phyloP scores from a whole-genome alignment of 2,329 filamentous ascomycete genomes.

The Colletotrichum sp. region DNA sequence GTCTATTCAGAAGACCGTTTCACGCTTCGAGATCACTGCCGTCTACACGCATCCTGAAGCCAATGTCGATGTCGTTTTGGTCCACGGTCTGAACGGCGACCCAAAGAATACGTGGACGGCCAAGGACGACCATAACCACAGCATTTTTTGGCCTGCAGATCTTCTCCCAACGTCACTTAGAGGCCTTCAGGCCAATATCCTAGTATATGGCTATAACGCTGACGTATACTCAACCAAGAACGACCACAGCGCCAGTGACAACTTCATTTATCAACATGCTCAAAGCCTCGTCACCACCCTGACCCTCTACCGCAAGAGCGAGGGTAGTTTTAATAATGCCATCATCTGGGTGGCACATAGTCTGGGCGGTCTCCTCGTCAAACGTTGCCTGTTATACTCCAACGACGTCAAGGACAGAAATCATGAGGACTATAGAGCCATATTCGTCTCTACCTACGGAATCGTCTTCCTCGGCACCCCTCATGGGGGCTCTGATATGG shows the following conservation, averaged over 20 bases:
- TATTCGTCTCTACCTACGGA: constrained; percentile 77
- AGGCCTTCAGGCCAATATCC: constrained; percentile 63
- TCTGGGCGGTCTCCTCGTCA: constrained; percentile 75
- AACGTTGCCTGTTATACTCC: constrained; percentile 72
- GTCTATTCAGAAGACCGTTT: constrained; percentile 49
- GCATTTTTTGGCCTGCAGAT: constrained; percentile 72
- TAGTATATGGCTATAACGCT: constrained; percentile 79
- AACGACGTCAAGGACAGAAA: constrained; percentile 64
- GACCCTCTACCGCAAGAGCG: constrained; percentile 65
- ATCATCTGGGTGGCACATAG: constrained; percentile 82
- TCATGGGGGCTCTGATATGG: constrained; percentile 72
- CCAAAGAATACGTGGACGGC: constrained; percentile 67
- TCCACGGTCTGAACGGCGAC: constrained; percentile 55
- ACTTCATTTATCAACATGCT: constrained; percentile 73
- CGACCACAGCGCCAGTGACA: constrained; percentile 64
- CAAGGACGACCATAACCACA: constrained; percentile 42
- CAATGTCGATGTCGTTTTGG: constrained; percentile 63
- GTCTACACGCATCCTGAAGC: constrained; percentile 66
- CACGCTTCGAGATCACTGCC: constrained; percentile 63
- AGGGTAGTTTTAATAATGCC: constrained; percentile 62
- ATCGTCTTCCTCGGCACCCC: constrained; percentile 81
- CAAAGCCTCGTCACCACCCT: constrained; percentile 70
- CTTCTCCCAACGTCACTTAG: constrained; percentile 67
- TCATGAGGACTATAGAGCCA: constrained; percentile 69
- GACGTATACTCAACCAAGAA: constrained; percentile 58